Base-by-base conservation (phyloP, 176 grass and related monocot species). In the Cenchrus purpureus region DNA sequence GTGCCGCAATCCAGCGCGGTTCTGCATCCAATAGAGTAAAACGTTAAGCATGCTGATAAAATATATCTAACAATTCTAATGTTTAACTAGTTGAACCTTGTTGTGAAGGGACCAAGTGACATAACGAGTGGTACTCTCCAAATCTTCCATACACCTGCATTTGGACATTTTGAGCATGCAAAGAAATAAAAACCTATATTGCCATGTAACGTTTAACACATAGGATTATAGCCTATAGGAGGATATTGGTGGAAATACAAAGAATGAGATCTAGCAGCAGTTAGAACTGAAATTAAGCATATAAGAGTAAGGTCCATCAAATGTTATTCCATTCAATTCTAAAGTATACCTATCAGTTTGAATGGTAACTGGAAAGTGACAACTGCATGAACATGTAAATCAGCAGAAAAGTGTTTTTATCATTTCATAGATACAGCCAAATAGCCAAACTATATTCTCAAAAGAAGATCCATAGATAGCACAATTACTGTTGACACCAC, bases 31-130 rank as follows among this genome's bases (percentile, higher is more conserved):
- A 63, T 87, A 68, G 58, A 48, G 5, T 73, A 76, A 73, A 57
- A 74, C 16, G 58, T 75, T 83, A 79, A 57, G 55, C 34, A 86
- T 68, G 50, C 58, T 7, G 66, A 85, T 9, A 76, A 51, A 79
- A 81, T 17, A 45, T 25, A 79, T 53, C 67, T 8, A 70, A 68
- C 78, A 69, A 16, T 82, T 63, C 49, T 68, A 55, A 49, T 50
- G n/a, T 57, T 74, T 57, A 80, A 76, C 79, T 83, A 76, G 49
- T 13, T 12, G 66, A 45, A 95, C 96, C 83, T 98, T 98, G 91
- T 95, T 95, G 64, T 98, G 96, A 74, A 98, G 93, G 64, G 93
- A 98, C 96, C 96, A 98, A 79, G 95, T 95, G 71, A 95, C 95
- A 92, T 95, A 98, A 54, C 93, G 89, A 44, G 96, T 98, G 43